Evolutionary conservation across 1,139 yeast genomes (phyloP), one percentile per base, ranked within the genome.

Genomic region (Blastobotrys ciferrii): DNA sequence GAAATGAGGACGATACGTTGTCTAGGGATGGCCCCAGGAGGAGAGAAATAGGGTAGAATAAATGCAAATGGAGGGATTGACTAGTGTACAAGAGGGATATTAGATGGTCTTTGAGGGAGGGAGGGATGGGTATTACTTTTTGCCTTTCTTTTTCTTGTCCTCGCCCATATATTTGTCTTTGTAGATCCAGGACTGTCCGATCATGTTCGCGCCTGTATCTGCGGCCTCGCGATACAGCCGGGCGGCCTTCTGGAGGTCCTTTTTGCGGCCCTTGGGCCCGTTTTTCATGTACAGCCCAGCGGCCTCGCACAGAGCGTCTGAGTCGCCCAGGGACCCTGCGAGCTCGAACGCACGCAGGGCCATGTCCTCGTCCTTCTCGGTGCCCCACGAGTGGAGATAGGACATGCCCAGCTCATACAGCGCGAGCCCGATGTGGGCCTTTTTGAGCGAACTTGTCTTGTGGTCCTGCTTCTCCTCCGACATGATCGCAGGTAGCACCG

Each of bases 141-240:
- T 47, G 19, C 51, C 45, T 46, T 54, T 53, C 42, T 53, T 48
- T 43, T 48, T 53, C 20, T 50, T 51, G 44, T 58, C 53, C 58
- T 65, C 53, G 7, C 50, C 56, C 69, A 76, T 65, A 61, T 85
- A 85, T 69, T 84, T 84, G 42, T 80, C 81, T 64, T 84, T 84
- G 69, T 84, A 81, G 39, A 85, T 84, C 94, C 94, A 86, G 51
- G 83, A 79, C 53, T 84, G 82, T 1, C 91, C 91, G 32, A 83
- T 78, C 53, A 82, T 70, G 56, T 75, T 78, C 18, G 78, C 78
- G 1, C 92, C 94, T 56, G 77, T 75, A 13, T 75, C 69, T 47
- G 82, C 91, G 19, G 88, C 84, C 37, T 80, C 67, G 45, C 94
- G 71, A 53, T 81, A 77, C 81, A 91, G 82, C 11, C 81, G 79